Evolutionary conservation across 1,139 yeast genomes (phyloP).

Genomic region (Schizosaccharomyces versatilis): DNA sequence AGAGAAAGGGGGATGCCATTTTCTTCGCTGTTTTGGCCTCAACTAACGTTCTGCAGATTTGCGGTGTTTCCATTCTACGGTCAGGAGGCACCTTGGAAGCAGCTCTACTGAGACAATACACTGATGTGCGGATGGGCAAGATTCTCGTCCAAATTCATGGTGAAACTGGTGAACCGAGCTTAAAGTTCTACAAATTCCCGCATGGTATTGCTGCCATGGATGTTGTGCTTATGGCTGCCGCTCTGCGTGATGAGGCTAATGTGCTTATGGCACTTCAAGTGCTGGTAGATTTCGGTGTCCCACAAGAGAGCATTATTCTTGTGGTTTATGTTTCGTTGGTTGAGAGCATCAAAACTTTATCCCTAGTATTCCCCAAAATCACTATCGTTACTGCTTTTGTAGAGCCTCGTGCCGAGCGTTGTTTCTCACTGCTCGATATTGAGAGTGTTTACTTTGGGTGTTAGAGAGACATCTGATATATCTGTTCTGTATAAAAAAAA

Average conservation of each 20-base stretch:
- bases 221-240: constrained; percentile 16
- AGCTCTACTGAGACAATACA: background rate
- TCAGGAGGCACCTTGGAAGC: constrained; percentile 2
- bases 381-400: constrained; percentile 25
- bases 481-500: too few species aligned
- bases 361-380: constrained; percentile 50
- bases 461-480: background rate
- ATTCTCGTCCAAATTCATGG: constrained; percentile 91
- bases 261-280: constrained; percentile 87
- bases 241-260: constrained; percentile 57
- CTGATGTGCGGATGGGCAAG: constrained; percentile 66
- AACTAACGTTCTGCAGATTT: background rate
- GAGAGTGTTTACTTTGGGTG: background rate
- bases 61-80: constrained; percentile 1
- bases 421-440: background rate
- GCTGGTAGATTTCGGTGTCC: constrained; percentile 58
- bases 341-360: constrained; percentile 51
- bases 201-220: constrained; percentile 35
- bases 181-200: constrained; percentile 78
- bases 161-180: constrained; percentile 40
- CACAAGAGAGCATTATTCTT: constrained; percentile 38
- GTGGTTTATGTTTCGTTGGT: constrained; percentile 58
- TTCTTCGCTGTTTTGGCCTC: background rate
- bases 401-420: background rate
- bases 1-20: background rate